Evolutionary conservation across 495 filamentous ascomycete species (phyloP).

Genomic region (Terfezia boudieri): DNA sequence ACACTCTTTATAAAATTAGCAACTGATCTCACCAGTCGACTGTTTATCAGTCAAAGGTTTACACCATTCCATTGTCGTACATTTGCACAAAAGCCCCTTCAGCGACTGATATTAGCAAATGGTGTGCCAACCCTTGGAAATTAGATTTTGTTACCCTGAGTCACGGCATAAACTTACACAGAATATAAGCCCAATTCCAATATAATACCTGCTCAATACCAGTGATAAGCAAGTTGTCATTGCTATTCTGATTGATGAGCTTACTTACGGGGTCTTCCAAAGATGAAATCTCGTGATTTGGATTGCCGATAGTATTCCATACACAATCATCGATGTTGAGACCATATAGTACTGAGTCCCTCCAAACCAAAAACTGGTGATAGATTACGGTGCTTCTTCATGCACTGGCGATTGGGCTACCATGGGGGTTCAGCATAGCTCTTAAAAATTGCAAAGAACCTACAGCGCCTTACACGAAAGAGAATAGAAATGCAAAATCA

Average conservation of each 20-base stretch:
- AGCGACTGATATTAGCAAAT: constrained; percentile 66
- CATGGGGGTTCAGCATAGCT: not conserved
- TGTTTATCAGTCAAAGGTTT: not conserved
- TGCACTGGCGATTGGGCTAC: constrained; percentile 63
- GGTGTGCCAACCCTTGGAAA: constrained; percentile 42
- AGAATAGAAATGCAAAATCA: constrained; percentile 53
- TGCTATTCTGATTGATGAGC: not conserved
- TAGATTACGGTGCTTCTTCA: constrained; percentile 36
- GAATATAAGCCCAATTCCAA: no score
- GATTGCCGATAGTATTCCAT: constrained; percentile 52
- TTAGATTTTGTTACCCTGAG: no score
- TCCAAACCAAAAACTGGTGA: constrained; percentile 79
- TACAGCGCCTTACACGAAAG: constrained; percentile 5
- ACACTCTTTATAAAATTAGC: constrained; percentile 9
- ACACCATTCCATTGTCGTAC: constrained; percentile 48
- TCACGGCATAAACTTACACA: no score
- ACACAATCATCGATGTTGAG: constrained; percentile 72
- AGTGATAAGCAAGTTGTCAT: not conserved
- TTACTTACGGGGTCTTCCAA: constrained; percentile 40
- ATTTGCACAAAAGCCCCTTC: constrained; percentile 58
- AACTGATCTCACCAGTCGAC: not conserved
- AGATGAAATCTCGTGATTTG: constrained; percentile 78
- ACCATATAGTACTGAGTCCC: constrained; percentile 56
- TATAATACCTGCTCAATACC: not conserved
- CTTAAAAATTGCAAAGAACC: not conserved